Conservation (phyloP, 2,329 filamentous ascomycete genomes). For the Lizonia empirigonia region DNA sequence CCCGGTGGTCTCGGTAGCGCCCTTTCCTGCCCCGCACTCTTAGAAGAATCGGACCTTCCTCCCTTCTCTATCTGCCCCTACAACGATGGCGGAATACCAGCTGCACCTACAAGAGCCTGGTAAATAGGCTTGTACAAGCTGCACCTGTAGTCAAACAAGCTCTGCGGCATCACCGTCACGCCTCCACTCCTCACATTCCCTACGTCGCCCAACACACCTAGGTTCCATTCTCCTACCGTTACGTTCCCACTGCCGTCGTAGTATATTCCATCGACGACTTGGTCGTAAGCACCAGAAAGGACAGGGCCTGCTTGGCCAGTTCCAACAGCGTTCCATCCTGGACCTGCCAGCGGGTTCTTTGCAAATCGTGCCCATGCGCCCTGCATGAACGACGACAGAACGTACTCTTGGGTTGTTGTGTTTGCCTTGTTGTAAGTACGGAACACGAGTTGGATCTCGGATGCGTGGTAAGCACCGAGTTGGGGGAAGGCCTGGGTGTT, state of each 20-base stretch:
- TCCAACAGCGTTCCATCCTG: slow-evolving; percentile 33
- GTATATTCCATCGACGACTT: slow-evolving; percentile 13
- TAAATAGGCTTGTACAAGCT: slow-evolving; percentile 22
- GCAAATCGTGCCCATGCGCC: slow-evolving; percentile 37
- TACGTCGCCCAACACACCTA: slow-evolving; percentile 27
- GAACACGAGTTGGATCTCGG: slow-evolving; percentile 34
- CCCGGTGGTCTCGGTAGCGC: too few species aligned
- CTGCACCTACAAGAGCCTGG: slow-evolving; percentile 20
- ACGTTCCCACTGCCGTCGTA: slow-evolving; percentile 4
- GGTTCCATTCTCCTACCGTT: slow-evolving; percentile 20
- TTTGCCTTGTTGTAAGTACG: slow-evolving; percentile 24
- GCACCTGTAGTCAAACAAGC: slow-evolving; percentile 22
- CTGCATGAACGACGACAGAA: slow-evolving; percentile 27
- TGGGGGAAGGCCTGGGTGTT: slow-evolving; percentile 25
- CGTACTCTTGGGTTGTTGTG: slow-evolving; percentile 28
- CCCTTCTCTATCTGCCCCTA: too few species aligned
- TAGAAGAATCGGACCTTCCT: too few species aligned
- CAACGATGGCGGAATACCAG: slow-evolving; percentile 17
- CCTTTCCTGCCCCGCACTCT: too few species aligned
- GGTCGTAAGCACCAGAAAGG: slow-evolving; percentile 20
- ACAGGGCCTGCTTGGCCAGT: slow-evolving; percentile 21
- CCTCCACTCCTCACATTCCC: slow-evolving; percentile 23
- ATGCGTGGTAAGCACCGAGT: slow-evolving; percentile 29
- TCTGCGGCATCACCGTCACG: slow-evolving; percentile 25
- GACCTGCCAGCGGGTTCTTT: slow-evolving; percentile 32